These are phyloP conservation scores for Phytophthora litchii DNA, from an alignment of 352 stramenopile genomes.

Conservation along the genomic window DNA sequence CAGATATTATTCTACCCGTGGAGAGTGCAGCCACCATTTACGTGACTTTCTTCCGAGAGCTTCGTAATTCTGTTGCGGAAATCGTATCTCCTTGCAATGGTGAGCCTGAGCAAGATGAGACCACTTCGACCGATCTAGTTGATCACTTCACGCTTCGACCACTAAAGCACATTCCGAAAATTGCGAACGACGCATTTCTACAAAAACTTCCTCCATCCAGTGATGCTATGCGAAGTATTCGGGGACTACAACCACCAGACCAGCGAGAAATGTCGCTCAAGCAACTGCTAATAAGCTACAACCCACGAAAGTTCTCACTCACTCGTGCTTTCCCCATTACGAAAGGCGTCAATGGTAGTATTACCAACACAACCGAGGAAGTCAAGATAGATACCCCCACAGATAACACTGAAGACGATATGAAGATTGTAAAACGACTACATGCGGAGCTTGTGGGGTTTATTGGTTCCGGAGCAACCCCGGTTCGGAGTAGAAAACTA, in stretches of 20 bases:
- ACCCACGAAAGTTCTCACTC: constrained; percentile 73
- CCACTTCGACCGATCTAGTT: constrained; percentile 6
- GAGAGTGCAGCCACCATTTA: constrained; percentile 55
- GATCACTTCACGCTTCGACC: constrained; percentile 38
- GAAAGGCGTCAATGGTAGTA: constrained; percentile 3
- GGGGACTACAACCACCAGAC: constrained; percentile 51
- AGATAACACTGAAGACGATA: constrained; percentile 16
- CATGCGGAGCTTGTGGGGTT: constrained; percentile 26
- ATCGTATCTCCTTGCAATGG: constrained; percentile 15
- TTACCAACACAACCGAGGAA: constrained; percentile 7
- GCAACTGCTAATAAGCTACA: constrained; percentile 73
- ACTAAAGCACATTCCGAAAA: constrained; percentile 55
- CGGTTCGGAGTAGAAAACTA: constrained; percentile 22
- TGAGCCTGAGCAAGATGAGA: constrained; percentile 23
- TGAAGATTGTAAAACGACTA: constrained; percentile 15
- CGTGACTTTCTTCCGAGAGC: constrained; percentile 56
- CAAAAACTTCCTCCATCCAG: constrained; percentile 55
- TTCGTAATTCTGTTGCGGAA: constrained; percentile 57
- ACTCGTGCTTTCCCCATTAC: constrained; percentile 60
- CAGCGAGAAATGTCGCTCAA: constrained; percentile 73
- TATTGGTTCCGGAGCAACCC: constrained; percentile 31
- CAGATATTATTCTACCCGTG: constrained; percentile 65
- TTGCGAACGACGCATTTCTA: constrained; percentile 52
- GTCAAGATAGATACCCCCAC: constrained; percentile 3
- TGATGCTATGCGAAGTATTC: constrained; percentile 54